Conservation (phyloP, 495 filamentous ascomycete species). For the Copromyces sp. region DNA sequence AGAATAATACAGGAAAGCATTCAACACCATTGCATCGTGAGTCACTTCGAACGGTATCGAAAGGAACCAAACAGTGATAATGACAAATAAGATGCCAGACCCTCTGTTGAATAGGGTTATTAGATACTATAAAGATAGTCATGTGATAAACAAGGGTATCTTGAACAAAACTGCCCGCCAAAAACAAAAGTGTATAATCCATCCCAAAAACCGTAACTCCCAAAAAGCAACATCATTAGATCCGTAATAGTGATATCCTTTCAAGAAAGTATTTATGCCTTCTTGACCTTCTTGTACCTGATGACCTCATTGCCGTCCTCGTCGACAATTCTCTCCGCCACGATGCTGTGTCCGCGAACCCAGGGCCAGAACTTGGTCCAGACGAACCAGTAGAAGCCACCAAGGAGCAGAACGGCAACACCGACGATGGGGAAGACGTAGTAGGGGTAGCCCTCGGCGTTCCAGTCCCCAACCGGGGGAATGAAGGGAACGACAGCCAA, state of each 20-base stretch:
- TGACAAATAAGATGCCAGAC: not conserved
- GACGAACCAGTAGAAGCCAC: constrained; percentile 39
- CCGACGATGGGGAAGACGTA: constrained; percentile 44
- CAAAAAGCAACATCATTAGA: not conserved
- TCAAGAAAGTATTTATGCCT: not conserved
- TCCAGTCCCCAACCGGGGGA: constrained; percentile 37
- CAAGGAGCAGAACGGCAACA: constrained; percentile 34
- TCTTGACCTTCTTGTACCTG: constrained; percentile 21
- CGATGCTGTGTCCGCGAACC: constrained; percentile 39
- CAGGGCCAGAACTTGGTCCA: constrained; percentile 41
- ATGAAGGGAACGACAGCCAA: constrained; percentile 42
- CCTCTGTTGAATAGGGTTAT: not conserved
- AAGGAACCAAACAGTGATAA: not conserved
- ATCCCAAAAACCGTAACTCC: not conserved
- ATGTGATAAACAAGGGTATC: constrained; percentile 1
- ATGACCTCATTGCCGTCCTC: constrained; percentile 39
- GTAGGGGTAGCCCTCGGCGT: constrained; percentile 40
- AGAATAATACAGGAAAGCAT: not conserved
- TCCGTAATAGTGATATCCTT: not conserved
- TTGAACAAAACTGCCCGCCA: not conserved
- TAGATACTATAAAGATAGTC: not conserved
- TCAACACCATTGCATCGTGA: not conserved
- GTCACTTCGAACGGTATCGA: not conserved
- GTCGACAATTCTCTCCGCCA: constrained; percentile 31
- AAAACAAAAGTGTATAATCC: not conserved